Percentiles rank a stretch among this genome's conserved stretches.
Conservation (phyloP, 2,329 filamentous ascomycete species). For the Trichoderma atrobrunneum region DNA sequence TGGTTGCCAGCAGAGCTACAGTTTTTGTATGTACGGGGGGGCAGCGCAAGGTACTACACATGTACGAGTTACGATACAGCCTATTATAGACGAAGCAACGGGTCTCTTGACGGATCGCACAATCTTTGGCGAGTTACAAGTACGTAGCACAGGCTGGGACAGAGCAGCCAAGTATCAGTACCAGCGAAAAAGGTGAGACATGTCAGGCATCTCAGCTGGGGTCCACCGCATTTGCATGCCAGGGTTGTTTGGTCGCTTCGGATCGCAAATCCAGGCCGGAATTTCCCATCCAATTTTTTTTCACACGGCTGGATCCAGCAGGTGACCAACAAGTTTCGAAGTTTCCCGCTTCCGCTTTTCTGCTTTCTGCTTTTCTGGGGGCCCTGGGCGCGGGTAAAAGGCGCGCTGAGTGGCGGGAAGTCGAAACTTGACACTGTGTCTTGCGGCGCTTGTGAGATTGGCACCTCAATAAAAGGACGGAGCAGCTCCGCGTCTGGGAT, state of each 20-base stretch:
- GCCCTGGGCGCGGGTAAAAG: not conserved
- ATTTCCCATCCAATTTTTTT: not conserved
- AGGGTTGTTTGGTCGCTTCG: not conserved
- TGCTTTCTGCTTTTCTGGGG: too few relatives aligned
- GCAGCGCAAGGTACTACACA: not conserved
- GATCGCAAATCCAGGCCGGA: not conserved
- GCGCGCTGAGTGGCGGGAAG: not conserved
- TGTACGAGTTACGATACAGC: not conserved
- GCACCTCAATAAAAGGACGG: not conserved
- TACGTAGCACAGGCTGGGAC: not conserved
- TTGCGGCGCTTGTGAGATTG: not conserved
- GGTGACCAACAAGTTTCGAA: not conserved
- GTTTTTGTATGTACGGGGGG: not conserved
- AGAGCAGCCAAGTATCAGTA: not conserved
- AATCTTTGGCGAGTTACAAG: not conserved
- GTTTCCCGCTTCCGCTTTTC: not conserved
- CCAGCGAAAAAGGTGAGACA: not conserved
- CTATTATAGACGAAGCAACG: not conserved
- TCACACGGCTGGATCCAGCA: conserved; percentile 2
- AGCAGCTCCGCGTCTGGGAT: not conserved
- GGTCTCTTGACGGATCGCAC: not conserved
- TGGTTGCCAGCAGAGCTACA: not conserved
- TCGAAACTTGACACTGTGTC: not conserved
- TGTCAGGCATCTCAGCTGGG: not conserved
- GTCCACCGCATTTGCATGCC: not conserved